phyloP scores from a whole-genome alignment of 2,329 filamentous ascomycete species.

The Aspergillus ibericus region DNA sequence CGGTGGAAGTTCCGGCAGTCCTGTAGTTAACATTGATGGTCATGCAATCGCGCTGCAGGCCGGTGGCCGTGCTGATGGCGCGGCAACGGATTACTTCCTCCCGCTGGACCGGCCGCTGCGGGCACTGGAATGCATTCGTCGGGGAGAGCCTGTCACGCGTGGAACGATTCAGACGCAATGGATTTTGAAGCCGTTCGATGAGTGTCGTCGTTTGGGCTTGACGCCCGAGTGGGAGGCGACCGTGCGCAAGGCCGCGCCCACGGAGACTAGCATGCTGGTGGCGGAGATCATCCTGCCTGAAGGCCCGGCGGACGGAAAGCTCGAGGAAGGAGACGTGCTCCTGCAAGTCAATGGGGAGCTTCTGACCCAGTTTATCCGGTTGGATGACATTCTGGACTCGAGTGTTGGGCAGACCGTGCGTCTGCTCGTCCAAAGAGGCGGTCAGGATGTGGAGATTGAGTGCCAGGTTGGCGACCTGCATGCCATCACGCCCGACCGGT shows the following conservation, averaged over 20 bases:
- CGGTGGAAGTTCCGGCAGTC: conserved; percentile 96
- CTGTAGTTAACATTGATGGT: conserved; percentile 93
- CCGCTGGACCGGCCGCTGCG: conserved; percentile 87
- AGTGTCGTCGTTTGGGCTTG: conserved; percentile 85
- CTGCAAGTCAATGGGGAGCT: conserved; percentile 92
- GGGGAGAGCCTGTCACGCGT: conserved; percentile 72
- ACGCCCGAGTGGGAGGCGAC: conserved; percentile 82
- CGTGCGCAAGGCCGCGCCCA: conserved; percentile 78
- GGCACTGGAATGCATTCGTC: conserved; percentile 81
- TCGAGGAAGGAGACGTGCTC: conserved; percentile 92
- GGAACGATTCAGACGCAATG: conserved; percentile 99
- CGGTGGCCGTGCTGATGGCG: conserved; percentile 88
- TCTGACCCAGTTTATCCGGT: conserved; percentile 84
- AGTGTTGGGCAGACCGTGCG: conserved; percentile 77
- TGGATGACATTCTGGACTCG: conserved; percentile 89
- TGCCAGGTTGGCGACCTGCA: conserved; percentile 87
- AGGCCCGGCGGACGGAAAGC: conserved; percentile 80
- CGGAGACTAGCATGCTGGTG: conserved; percentile 94
- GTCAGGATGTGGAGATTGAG: conserved; percentile 80
- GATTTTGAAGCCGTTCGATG: conserved; percentile 94
- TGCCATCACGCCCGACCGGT: conserved; percentile 91
- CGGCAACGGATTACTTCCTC: conserved; percentile 96
- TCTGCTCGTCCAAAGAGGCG: conserved; percentile 82
- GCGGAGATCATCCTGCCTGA: conserved; percentile 92
- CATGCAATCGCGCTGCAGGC: conserved; percentile 90